Conservation (phyloP, 2,329 filamentous ascomycete genomes). For the Alternaria conjuncta region DNA sequence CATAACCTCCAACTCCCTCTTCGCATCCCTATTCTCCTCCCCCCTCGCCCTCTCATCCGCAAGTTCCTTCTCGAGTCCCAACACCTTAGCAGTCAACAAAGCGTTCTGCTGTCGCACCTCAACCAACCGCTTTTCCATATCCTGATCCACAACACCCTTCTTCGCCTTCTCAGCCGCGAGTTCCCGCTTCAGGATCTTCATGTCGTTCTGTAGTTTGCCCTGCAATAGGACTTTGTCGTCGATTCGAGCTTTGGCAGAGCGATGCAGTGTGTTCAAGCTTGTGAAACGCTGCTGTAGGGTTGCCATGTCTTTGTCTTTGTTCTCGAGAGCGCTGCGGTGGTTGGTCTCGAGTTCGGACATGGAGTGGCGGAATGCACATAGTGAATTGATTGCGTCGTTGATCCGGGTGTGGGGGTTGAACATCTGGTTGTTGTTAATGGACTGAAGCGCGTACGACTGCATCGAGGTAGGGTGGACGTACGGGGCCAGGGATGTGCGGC, state of each 20-base stretch:
- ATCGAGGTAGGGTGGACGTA: rapidly evolving
- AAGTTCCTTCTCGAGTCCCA: neutral
- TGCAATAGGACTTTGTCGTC: neutral
- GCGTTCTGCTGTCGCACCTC: neutral
- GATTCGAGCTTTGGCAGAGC: neutral
- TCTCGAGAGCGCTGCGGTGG: neutral
- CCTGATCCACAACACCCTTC: neutral
- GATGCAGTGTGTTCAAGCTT: rapidly evolving
- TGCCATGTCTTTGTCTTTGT: neutral
- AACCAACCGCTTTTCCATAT: neutral
- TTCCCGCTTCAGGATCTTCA: neutral
- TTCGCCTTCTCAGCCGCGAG: neutral
- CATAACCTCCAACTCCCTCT: neutral
- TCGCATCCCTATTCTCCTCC: neutral
- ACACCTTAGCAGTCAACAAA: neutral
- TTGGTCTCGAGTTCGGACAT: neutral
- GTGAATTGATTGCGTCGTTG: neutral
- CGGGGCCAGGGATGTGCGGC: neutral
- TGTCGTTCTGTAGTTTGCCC: neutral
- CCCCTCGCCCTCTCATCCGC: neutral
- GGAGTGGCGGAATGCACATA: neutral
- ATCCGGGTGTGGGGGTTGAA: neutral
- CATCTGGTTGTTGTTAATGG: neutral
- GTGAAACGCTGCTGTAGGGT: neutral
- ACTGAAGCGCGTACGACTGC: neutral